Evolutionary conservation across 2,329 filamentous ascomycete genomes (phyloP), one percentile per base, ranked within the genome.

Genomic region (Ophiostoma sp.): DNA sequence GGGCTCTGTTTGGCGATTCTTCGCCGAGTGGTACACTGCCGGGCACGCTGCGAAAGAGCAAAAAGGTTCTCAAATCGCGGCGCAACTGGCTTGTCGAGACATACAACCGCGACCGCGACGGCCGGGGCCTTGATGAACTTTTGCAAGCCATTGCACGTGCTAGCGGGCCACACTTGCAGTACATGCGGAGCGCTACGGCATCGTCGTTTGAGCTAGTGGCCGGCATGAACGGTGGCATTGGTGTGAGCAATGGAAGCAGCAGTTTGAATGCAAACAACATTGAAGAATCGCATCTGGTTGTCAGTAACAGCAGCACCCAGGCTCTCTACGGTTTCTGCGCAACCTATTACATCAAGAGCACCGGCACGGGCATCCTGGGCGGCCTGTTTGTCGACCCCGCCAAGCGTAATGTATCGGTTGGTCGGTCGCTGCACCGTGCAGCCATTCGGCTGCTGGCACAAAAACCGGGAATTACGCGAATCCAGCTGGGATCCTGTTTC

Each of bases 31-130:
- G 87, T 0, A 87, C 85, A 0, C 81, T 90, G 69, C 87, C 87
- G 0, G 87, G 94, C 0, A 94, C 92, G 0, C 86, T 97, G 73
- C 89, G 91, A 71, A 94, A 94, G 79, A 96, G 90, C 77, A 91
- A 93, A 76, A 96, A 95, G 78, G 86, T 92, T 0, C 87, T 92
- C 71, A 94, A 96, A 75, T 93, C 93, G n/a, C 88, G 92, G 72
- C 93, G 97, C 76, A 92, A 96, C 75, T 98, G 94, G 94, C 87
- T 98, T 1, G 94, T 97, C 0, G 94, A 97, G 76, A 88, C 87
- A 65, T 98, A 93, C 81, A 91, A 94, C 75, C 88, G 90, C 71
- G 88, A 92, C 54, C 85, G 94, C 70, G 94, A 98, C 76, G 83
- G 85, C 1, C 81, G 85, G 67, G 91, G 89, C 0, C 82, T 98